Base-by-base conservation (phyloP, 2,329 filamentous ascomycete genomes). In the Ploettnerulaceae sp. region DNA sequence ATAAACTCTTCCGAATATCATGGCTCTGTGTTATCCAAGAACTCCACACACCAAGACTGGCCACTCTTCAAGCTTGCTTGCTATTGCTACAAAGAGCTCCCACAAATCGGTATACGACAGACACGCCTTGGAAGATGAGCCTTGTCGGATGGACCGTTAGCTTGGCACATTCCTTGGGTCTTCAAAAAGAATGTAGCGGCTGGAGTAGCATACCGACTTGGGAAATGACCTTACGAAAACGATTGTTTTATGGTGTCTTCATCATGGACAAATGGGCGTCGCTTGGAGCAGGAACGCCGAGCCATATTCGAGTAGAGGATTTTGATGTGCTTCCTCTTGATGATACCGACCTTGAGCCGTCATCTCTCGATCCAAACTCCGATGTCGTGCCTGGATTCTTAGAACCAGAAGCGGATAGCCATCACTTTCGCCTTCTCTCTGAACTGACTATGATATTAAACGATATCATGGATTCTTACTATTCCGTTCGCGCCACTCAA, bases 221-320 rank as follows among this genome's bases (percentile, higher is more conserved):
- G 61, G 63, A 66, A 46, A 60, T 60, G 20, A 52, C 48, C 4
- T 47, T 65, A 1, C 53, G 64, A 8, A 63, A 63, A 48, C 56
- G 64, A 7, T 48, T 66, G 1, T 66, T 63, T 62, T 62, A 60
- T 40, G 57, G 56, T 2, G 51, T 62, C 9, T 62, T 60, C 45
- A 56, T 64, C 3, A 62, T 62, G 57, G 64, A 66, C 25, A 65
- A 65, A 43, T 66, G 63, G 64, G 57, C 63, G 1, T 60, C 62
- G 8, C 49, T 66, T 9, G 58, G 60, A 5, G 60, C 62, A 5
- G 64, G 64, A 2, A 64, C 63, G 61, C 63, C 63, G 3, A 61
- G 57, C 36, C 63, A 65, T 33, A 58, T 66, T 28, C 56, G 53
- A 15, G 35, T 20, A 7, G 61, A 63, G 12, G 61, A 64, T 39